A percentile compares a stretch with the other conserved stretches of the same genome.
Evolutionary conservation across 225 moss, liverwort and hornwort genomes (phyloP).

Genomic region (Polytrichum formosum): DNA sequence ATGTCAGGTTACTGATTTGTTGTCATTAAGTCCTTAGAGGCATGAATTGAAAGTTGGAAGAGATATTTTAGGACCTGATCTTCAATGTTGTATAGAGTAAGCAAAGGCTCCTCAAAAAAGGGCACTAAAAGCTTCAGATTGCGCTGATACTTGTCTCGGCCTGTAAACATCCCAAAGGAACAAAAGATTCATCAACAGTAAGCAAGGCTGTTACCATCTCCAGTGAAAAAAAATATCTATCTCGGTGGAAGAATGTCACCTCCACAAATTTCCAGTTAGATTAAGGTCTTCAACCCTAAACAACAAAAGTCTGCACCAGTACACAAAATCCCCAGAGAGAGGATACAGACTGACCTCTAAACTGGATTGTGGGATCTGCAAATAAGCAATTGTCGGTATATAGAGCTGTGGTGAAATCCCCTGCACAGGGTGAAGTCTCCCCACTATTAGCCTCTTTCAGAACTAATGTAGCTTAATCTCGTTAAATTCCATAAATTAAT

Average conservation of each 20-base stretch:
- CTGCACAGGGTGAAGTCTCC: slow-evolving; percentile 22
- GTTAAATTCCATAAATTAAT: too few relatives aligned
- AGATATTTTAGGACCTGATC: slow-evolving; percentile 27
- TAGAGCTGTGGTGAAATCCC: slow-evolving; percentile 61
- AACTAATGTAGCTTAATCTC: too few relatives aligned
- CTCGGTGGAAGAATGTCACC: too few relatives aligned
- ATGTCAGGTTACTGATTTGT: slow-evolving; percentile 2
- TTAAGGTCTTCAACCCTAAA: too few relatives aligned
- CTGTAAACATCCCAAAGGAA: slow-evolving; percentile 25
- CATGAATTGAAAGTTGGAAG: not conserved
- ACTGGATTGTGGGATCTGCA: slow-evolving; percentile 78
- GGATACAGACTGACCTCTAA: slow-evolving; percentile 45
- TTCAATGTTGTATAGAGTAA: slow-evolving; percentile 64
- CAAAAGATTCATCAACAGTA: not conserved
- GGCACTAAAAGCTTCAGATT: slow-evolving; percentile 85
- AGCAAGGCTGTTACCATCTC: too few relatives aligned
- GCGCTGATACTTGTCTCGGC: slow-evolving; percentile 77
- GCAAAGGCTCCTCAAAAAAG: slow-evolving; percentile 73
- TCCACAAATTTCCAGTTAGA: too few relatives aligned
- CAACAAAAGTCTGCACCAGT: too few relatives aligned
- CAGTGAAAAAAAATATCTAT: too few relatives aligned
- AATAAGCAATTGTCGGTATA: slow-evolving; percentile 73
- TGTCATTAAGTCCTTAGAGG: too few relatives aligned
- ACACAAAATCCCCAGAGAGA: not conserved
- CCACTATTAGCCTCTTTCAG: too few relatives aligned